Base-by-base conservation (phyloP, 1,139 yeast genomes). In the Meyerozyma carpophila region DNA sequence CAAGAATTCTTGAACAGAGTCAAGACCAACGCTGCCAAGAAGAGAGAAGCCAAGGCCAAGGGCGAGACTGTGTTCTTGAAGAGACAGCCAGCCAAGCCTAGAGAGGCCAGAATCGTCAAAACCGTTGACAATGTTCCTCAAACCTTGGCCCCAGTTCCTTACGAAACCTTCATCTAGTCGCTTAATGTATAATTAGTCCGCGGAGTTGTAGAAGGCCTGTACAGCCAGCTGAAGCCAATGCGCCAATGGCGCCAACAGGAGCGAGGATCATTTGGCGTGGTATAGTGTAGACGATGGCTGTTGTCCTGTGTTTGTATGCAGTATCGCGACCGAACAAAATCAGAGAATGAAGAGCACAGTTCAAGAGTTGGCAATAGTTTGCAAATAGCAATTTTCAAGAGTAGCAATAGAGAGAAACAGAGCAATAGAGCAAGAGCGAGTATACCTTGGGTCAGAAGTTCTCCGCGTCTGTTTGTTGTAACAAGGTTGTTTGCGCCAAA, bases 401-500 rank as follows among this genome's bases (percentile, higher is more conserved):
- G 24, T 21, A 21, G 24, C 8, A 21, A 21, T 21, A 21, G 24
- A 21, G 24, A 20, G 21, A n/a, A n/a, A n/a, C n/a, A n/a, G n/a
- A n/a, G n/a, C n/a, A n/a, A n/a, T n/a, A n/a, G n/a, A n/a, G n/a
- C n/a, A n/a, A 21, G 24, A 21, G 24, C 18, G 24, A 21, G 24
- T 21, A 21, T 21, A 21, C 24, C 24, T 21, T 21, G 24, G 72
- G 61, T 73, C 77, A 73, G 77, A 73, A 72, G 62, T 56, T 72
- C 77, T 57, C 50, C 44, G 72, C 70, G 73, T 70, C 66, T 62
- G 74, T 67, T 57, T 51, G 48, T 48, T 51, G 81, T 77, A 77
- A 77, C 81, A 77, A 77, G 81, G 72, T 60, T 53, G 65, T 70
- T 71, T 77, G 81, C 81, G 81, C 80, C 81, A 70, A 68, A 77